These are phyloP conservation scores for Fusarium sp. DNA, from an alignment of 2,329 filamentous ascomycete species.

Conservation along the genomic window DNA sequence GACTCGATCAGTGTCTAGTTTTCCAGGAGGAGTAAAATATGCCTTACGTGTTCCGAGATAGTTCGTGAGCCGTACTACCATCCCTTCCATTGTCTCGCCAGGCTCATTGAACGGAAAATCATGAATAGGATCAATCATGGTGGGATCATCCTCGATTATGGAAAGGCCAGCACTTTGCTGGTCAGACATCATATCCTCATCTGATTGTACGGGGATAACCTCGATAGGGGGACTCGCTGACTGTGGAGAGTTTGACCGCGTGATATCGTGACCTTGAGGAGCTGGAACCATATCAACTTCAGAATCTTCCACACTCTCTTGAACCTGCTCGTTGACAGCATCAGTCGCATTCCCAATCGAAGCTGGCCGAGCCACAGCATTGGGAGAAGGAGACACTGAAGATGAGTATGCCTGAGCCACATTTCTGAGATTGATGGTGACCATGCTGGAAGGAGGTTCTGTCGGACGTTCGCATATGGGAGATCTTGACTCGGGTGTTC, in stretches of 20 bases:
- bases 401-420: conserved; percentile 54
- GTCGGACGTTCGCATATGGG: conserved; percentile 48
- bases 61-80: conserved; percentile 51
- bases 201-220: conserved; percentile 54
- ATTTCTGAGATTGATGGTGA: conserved; percentile 70
- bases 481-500: conserved; percentile 55
- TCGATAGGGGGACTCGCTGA: conserved; percentile 59
- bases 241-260: conserved; percentile 53
- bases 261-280: conserved; percentile 42
- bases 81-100: conserved; percentile 47
- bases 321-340: conserved; percentile 47
- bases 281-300: conserved; percentile 52
- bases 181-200: conserved; percentile 51
- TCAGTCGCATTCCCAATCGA: background rate
- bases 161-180: conserved; percentile 47
- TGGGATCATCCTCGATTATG: conserved; percentile 36
- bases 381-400: conserved; percentile 58
- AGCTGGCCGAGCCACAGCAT: conserved; percentile 39
- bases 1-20: conserved; percentile 32
- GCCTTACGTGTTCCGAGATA: conserved; percentile 51
- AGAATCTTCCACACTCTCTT: conserved; percentile 59
- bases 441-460: conserved; percentile 62
- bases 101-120: conserved; percentile 60
- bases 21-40: background rate
- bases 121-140: conserved; percentile 54